Evolutionary conservation across 345 rosid species (phyloP).

Genomic region (Boechera retrofracta): DNA sequence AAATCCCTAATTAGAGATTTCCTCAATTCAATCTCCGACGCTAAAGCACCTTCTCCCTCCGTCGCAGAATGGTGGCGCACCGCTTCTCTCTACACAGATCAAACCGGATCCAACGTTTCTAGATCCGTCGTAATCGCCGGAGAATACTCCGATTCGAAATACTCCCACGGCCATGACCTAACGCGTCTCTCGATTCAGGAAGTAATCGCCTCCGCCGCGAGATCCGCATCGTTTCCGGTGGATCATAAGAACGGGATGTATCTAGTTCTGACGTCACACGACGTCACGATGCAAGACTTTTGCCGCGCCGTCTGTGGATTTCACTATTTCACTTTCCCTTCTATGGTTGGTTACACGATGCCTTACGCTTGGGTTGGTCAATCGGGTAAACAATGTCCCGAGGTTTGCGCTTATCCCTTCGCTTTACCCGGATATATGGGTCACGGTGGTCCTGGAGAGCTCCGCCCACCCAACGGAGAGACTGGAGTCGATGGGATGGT

Average conservation of each 20-base stretch:
- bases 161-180: slow-evolving; percentile 66
- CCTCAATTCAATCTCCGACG: slow-evolving; percentile 71
- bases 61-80: slow-evolving; percentile 95
- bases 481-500: slow-evolving; percentile 93
- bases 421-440: slow-evolving; percentile 93
- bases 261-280: slow-evolving; percentile 72
- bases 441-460: slow-evolving; percentile 63
- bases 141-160: slow-evolving; percentile 61
- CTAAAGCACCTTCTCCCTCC: slow-evolving; percentile 54
- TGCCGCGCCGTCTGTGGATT: slow-evolving; percentile 97
- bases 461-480: slow-evolving; percentile 80
- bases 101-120: slow-evolving; percentile 93
- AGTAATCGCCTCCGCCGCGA: slow-evolving; percentile 72
- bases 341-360: slow-evolving; percentile 93
- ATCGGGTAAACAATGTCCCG: slow-evolving; percentile 85
- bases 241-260: slow-evolving; percentile 90
- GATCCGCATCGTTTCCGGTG: slow-evolving; percentile 73
- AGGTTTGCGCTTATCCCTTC: slow-evolving; percentile 92
- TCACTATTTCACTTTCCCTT: slow-evolving; percentile 96
- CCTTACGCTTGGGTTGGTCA: slow-evolving; percentile 99
- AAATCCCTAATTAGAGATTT: slow-evolving; percentile 78
- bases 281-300: slow-evolving; percentile 84
- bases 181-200: slow-evolving; percentile 85
- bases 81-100: slow-evolving; percentile 88
- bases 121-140: slow-evolving; percentile 66